These are phyloP conservation scores for Persicaria maculosa DNA, from an alignment of 148 eudicot genomes.

Conservation along the genomic window DNA sequence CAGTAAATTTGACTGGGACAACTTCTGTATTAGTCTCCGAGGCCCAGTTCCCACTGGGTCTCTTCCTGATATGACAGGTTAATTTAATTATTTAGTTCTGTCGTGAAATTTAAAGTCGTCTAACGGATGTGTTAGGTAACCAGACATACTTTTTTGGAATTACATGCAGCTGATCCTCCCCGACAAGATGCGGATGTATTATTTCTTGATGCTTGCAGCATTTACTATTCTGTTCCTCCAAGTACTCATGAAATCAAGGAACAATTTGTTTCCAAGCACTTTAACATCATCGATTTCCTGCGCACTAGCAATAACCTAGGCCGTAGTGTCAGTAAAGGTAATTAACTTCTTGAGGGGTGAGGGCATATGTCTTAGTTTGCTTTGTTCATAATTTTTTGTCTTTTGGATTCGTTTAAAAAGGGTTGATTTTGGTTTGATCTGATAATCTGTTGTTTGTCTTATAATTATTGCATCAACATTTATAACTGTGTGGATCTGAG, in stretches of 20 bases:
- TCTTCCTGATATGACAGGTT: slow-evolving; percentile 47
- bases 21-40: slow-evolving; percentile 50
- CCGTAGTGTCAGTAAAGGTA: slow-evolving; percentile 71
- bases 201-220: slow-evolving; percentile 43
- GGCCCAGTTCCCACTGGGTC: slow-evolving; percentile 50
- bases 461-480: not conserved
- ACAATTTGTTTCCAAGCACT: slow-evolving; percentile 39
- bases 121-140: not conserved
- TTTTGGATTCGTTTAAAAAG: not conserved
- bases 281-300: slow-evolving; percentile 53
- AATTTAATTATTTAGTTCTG: not conserved
- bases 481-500: not conserved
- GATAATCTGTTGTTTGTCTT: not conserved
- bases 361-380: not conserved
- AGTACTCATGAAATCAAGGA: slow-evolving; percentile 28
- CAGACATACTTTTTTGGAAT: not conserved
- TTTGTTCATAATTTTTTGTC: not conserved
- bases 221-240: slow-evolving; percentile 35
- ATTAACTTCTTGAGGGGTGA: not conserved
- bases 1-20: slow-evolving; percentile 57
- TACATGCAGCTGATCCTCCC: slow-evolving; percentile 45
- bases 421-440: not conserved
- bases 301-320: slow-evolving; percentile 60
- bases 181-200: slow-evolving; percentile 44
- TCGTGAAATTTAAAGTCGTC: not conserved